phyloP scores from a whole-genome alignment of 1,139 yeast genomes.

The Taphrina betulina region DNA sequence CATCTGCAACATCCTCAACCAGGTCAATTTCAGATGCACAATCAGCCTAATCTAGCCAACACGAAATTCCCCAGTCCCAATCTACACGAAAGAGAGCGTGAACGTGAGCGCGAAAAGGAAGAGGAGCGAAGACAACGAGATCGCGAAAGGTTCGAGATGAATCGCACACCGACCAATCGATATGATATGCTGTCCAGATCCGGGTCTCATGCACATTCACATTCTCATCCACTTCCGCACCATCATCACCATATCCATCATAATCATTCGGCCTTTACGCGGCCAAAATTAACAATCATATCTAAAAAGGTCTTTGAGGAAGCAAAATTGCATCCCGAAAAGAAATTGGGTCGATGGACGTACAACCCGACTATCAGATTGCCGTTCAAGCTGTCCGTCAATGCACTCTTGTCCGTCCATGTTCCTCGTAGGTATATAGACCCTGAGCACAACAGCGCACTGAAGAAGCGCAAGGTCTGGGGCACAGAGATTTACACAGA shows the following conservation, averaged over 20 bases:
- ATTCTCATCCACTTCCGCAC: not conserved
- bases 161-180: slow-evolving; percentile 1
- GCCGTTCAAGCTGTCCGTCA: slow-evolving; percentile 9
- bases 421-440: slow-evolving; percentile 20
- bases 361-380: slow-evolving; percentile 15
- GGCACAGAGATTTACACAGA: slow-evolving; percentile 92
- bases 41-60: not conserved
- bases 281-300: slow-evolving; percentile 19
- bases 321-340: slow-evolving; percentile 2
- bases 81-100: slow-evolving; percentile 6
- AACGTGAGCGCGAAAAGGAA: slow-evolving; percentile 5
- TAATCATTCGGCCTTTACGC: not conserved
- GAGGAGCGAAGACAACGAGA: slow-evolving; percentile 1
- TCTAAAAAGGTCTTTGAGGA: slow-evolving; percentile 23
- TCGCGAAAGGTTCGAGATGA: slow-evolving; percentile 2
- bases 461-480: slow-evolving; percentile 62
- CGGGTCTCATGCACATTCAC: not conserved
- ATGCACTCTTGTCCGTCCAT: slow-evolving; percentile 6
- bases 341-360: slow-evolving; percentile 25
- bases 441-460: slow-evolving; percentile 16
- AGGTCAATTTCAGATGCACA: not conserved
- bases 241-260: slow-evolving; percentile 19
- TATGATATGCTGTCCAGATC: not conserved
- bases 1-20: not conserved
- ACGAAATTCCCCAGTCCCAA: not conserved